Conservation (phyloP, 495 filamentous ascomycete genomes). For the Aspergillus steynii region DNA sequence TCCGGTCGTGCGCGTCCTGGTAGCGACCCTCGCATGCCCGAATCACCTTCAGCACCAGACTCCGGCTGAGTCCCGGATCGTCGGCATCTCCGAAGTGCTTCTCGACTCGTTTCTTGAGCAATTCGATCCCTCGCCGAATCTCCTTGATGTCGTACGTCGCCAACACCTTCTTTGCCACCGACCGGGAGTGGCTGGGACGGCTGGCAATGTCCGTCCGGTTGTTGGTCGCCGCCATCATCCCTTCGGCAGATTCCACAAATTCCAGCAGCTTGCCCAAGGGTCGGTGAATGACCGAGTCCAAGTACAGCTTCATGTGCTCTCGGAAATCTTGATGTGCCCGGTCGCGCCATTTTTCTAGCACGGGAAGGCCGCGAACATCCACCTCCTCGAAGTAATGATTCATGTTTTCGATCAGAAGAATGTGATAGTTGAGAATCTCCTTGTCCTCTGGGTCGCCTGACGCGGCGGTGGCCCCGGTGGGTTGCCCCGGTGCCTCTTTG, state of each 20-base stretch:
- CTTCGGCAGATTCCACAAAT: conserved; percentile 81
- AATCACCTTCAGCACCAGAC: conserved; percentile 75
- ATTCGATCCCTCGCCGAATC: conserved; percentile 79
- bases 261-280: conserved; percentile 89
- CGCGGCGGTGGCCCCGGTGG: conserved; percentile 50
- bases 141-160: conserved; percentile 78
- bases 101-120: conserved; percentile 84
- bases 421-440: conserved; percentile 93
- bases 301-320: conserved; percentile 87
- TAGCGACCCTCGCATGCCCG: conserved; percentile 80
- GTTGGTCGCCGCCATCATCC: conserved; percentile 52
- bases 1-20: conserved; percentile 68
- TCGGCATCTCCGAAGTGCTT: conserved; percentile 94
- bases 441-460: conserved; percentile 82
- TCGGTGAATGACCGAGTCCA: conserved; percentile 82
- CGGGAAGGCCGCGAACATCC: conserved; percentile 67
- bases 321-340: conserved; percentile 73
- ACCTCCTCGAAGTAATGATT: conserved; percentile 94
- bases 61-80: conserved; percentile 65
- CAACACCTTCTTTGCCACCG: conserved; percentile 80
- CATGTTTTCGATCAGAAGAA: conserved; percentile 97
- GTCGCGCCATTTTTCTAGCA: conserved; percentile 78
- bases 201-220: conserved; percentile 58
- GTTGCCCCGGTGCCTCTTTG: conserved; percentile 75
- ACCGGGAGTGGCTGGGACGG: conserved; percentile 75